Percentiles rank a stretch among this genome's conserved stretches.
These are phyloP conservation scores for Auricularia heimuer DNA, from an alignment of 768 basidiomycete genomes.

Conservation along the genomic window DNA sequence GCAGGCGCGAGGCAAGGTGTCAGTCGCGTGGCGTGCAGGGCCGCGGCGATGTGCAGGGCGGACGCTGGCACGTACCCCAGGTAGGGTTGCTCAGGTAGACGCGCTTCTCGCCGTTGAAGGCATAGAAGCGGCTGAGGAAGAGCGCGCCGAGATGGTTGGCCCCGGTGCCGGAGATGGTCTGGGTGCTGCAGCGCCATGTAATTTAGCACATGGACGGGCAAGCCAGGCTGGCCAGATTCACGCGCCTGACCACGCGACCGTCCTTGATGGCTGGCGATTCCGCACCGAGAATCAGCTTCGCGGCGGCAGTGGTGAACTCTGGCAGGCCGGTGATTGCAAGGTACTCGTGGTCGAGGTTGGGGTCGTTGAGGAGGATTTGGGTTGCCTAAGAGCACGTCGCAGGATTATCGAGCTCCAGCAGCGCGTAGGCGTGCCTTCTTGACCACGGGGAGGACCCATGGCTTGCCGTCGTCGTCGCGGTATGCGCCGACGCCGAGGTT, in stretches of 20 bases:
- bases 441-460: conserved; percentile 88
- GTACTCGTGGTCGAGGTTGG: conserved; percentile 81
- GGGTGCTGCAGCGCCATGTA: conserved; percentile 38
- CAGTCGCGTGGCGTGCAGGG: conserved; percentile 3
- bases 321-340: conserved; percentile 83
- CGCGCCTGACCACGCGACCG: conserved; percentile 48
- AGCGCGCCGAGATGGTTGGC: conserved; percentile 89
- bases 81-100: conserved; percentile 88
- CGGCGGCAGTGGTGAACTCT: conserved; percentile 73
- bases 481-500: conserved; percentile 93
- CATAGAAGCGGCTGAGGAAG: conserved; percentile 78
- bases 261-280: conserved; percentile 62
- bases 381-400: conserved; percentile 46
- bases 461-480: conserved; percentile 75
- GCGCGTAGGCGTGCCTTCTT: conserved; percentile 50
- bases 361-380: conserved; percentile 54
- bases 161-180: conserved; percentile 93
- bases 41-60: conserved; percentile 2
- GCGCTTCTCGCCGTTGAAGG: conserved; percentile 52
- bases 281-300: conserved; percentile 70
- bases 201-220: not conserved
- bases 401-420: not conserved
- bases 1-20: not conserved
- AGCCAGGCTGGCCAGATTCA: not conserved
- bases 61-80: conserved; percentile 57